A percentile compares a stretch with the other conserved stretches of the same genome.
phyloP scores from a whole-genome alignment of 225 moss, liverwort and hornwort genomes.

The Marchantia polymorpha region DNA sequence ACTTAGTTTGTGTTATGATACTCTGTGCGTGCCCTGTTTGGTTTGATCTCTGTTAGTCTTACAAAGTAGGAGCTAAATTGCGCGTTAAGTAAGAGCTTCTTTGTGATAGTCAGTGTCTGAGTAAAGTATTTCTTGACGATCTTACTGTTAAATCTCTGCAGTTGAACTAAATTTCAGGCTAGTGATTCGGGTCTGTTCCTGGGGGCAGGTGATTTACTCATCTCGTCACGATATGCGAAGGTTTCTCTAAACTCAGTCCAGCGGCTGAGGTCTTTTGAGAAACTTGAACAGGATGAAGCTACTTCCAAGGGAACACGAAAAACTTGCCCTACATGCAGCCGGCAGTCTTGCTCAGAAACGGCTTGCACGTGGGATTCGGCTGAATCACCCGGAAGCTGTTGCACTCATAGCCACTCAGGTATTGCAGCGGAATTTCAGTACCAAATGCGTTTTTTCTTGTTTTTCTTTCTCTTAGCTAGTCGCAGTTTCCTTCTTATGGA shows the following conservation, averaged over 20 bases:
- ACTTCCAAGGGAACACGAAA: constrained; percentile 76
- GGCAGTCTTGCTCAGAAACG: constrained; percentile 83
- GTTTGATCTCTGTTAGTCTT: too few relatives aligned
- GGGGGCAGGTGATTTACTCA: not conserved
- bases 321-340: constrained; percentile 65
- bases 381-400: constrained; percentile 86
- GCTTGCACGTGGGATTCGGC: constrained; percentile 71
- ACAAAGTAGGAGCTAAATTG: too few relatives aligned
- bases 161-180: not conserved
- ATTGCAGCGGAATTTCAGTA: not conserved
- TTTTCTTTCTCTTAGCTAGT: not conserved
- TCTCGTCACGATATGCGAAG: not conserved
- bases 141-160: not conserved
- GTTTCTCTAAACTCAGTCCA: too few relatives aligned
- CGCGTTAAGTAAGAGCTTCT: not conserved
- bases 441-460: not conserved
- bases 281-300: constrained; percentile 55
- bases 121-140: not conserved
- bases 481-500: not conserved
- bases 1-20: too few relatives aligned
- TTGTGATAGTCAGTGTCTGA: not conserved
- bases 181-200: not conserved
- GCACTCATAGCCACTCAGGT: constrained; percentile 90
- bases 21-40: too few relatives aligned
- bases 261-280: not conserved